Evolutionary conservation across 495 filamentous ascomycete genomes (phyloP), one percentile per base, ranked within the genome.

Genomic region (Lasiosphaeria miniovina): DNA sequence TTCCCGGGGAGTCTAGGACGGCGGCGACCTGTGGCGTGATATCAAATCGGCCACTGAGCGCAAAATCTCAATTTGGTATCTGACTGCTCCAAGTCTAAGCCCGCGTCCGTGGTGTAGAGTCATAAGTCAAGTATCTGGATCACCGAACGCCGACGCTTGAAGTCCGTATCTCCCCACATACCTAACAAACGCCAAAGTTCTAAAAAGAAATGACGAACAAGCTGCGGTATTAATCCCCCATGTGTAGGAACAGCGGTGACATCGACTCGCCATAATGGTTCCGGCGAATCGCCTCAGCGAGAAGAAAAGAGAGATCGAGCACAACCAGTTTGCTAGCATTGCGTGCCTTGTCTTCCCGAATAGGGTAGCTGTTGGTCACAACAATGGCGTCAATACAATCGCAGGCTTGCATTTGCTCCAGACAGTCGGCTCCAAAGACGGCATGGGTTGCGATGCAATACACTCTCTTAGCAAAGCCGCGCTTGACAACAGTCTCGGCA

Each of bases 391-490:
- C 87, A 69, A 98, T 98, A 66, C 90, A 95, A 43, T 91, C 84
- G 76, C 94, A 97, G 33, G 83, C 84, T 71, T 95, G 88, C 82
- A 98, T 86, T 73, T 97, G 89, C 65, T 90, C 88, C 10, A 98
- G 83, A 56, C 90, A 91, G 66, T 96, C 88, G 41, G 86, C 89
- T 45, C 91, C 90, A 70, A 98, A 98, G 31, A 98, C 82, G 15
- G 91, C 95, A 68, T 98, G 94, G 0, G 94, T 98, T 17, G 95
- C 94, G 75, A 98, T 96, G 75, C 91, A 96, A 73, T 97, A 97
- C 46, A 98, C 94, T 72, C 89, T 91, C 71, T 90, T 92, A 5
- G 95, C 94, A 50, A 84, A 86, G 63, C 93, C 94, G 61, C 90
- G 82, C 81, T 96, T 96, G 55, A 95, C 89, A 1, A 96, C 93